Base-by-base conservation (phyloP, 345 rosid species). In the Balakata baccata region DNA sequence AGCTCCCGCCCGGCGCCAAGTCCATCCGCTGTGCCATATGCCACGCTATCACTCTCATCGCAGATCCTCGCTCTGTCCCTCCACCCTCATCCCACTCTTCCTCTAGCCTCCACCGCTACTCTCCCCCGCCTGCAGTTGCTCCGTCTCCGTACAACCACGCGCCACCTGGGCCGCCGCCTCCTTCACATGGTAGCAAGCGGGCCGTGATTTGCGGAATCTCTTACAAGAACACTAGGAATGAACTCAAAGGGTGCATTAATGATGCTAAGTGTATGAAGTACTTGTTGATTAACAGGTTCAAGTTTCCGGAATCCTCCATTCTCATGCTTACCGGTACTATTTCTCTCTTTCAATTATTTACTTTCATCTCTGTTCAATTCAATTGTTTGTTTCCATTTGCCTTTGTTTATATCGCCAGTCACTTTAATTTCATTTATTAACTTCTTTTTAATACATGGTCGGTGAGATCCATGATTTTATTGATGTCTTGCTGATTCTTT, bases 251-350 rank as follows among this genome's bases (percentile, higher is more conserved):
- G 12, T 92, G 98, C 78, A 56, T 92, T 52, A 92, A 92, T 72
- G 97, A 94, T 66, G 95, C 93, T 50, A 90, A 71, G 18, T 94
- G 92, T 77, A 94, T 94, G 94, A 92, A 94, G 84, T 92, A 78
- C 83, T 71, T 94, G 91, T 57, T 94, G 87, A 77, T 89, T 74
- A 88, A 87, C 51, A 89, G 83, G 51, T 94, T 92, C 83, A 79
- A 79, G 9, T 92, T 94, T 80, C 97, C 93, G 0, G 97, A 90
- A 74, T 87, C 98, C 22, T 89, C 90, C 83, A 87, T 94, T 77
- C 62, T 92, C 70, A 82, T 90, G 87, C 97, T 94, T 72, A 87
- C 88, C 0, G 98, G 92, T 88, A 81, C 37, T 51, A 22, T 18
- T 17, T 5, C 2, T 25, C 54, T 45, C 8, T 45, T 67, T 46